These are phyloP conservation scores for Exophiala alcalophila DNA, from an alignment of 2,329 filamentous ascomycete species.

Conservation along the genomic window DNA sequence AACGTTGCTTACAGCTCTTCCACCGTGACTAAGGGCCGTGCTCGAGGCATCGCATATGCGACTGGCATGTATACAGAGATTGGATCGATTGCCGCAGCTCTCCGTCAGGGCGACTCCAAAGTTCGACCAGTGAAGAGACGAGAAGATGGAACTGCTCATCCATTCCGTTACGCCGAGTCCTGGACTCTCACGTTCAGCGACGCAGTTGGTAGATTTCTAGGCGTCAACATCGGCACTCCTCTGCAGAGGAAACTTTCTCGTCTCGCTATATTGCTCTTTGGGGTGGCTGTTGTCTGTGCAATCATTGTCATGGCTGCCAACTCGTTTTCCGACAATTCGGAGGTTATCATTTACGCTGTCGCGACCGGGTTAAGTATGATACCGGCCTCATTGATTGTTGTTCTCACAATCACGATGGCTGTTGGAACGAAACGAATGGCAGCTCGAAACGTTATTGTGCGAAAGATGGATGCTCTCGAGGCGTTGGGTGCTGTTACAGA, in stretches of 20 bases:
- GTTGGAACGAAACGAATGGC: constrained; percentile 56
- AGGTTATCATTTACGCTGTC: constrained; percentile 65
- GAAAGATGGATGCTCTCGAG: constrained; percentile 51
- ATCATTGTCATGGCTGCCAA: constrained; percentile 68
- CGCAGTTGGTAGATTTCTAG: constrained; percentile 61
- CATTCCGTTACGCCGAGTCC: constrained; percentile 53
- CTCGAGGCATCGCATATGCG: constrained; percentile 58
- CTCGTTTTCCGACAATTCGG: constrained; percentile 51
- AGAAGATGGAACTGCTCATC: constrained; percentile 48
- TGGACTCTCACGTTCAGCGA: constrained; percentile 55
- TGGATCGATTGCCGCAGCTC: constrained; percentile 61
- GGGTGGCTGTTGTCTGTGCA: constrained; percentile 64
- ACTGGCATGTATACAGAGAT: constrained; percentile 63
- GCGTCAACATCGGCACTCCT: constrained; percentile 67
- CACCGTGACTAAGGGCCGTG: constrained; percentile 61
- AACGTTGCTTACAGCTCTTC: constrained; percentile 63
- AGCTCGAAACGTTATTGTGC: constrained; percentile 50
- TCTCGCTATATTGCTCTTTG: constrained; percentile 65
- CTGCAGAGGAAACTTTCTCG: constrained; percentile 66
- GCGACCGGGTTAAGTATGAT: constrained; percentile 61
- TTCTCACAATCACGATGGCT: constrained; percentile 62
- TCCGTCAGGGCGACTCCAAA: constrained; percentile 59
- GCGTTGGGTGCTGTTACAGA: constrained; percentile 57
- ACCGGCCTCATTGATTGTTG: constrained; percentile 57
- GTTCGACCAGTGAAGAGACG: constrained; percentile 53